Conservation (phyloP, 345 rosid genomes). For the Schrenkiella parvula region DNA sequence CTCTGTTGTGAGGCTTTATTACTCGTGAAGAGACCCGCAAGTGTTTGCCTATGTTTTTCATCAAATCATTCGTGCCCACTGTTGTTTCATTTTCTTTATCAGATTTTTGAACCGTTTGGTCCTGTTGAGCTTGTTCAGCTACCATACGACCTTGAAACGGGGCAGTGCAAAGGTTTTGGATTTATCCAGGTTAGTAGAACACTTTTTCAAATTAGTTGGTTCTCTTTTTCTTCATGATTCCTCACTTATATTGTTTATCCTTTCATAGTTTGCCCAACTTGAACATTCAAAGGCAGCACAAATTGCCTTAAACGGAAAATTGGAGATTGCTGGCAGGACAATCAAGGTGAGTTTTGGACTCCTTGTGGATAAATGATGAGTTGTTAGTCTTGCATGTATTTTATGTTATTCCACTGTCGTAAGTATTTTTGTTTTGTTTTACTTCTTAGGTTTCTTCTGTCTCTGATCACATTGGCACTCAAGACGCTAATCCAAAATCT, state of each 20-base stretch:
- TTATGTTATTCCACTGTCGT: background rate
- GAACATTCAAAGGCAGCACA: constrained; percentile 93
- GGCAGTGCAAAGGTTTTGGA: constrained; percentile 96
- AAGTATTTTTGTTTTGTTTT: background rate
- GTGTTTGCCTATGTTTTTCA: background rate
- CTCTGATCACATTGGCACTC: constrained; percentile 76
- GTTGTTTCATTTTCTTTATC: constrained; percentile 4
- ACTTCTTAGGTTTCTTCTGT: constrained; percentile 77
- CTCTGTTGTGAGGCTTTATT: background rate
- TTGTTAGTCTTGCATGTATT: background rate
- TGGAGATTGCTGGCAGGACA: constrained; percentile 88
- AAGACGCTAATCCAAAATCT: constrained; percentile 70
- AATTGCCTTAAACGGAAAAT: constrained; percentile 74
- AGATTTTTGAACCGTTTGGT: constrained; percentile 96
- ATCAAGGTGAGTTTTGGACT: constrained; percentile 55
- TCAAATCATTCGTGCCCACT: background rate
- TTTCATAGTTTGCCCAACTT: constrained; percentile 74
- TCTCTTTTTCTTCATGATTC: background rate
- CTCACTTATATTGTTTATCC: background rate
- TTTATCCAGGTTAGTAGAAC: constrained; percentile 76
- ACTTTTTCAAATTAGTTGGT: constrained; percentile 15
- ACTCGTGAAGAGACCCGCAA: background rate
- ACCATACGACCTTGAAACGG: constrained; percentile 86
- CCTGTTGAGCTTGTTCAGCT: constrained; percentile 92
- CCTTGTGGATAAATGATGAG: background rate